Percentiles rank a stretch among this genome's conserved stretches.
Conservation (phyloP, 1,284 basidiomycete genomes). For the Ceratobasidium sp. region DNA sequence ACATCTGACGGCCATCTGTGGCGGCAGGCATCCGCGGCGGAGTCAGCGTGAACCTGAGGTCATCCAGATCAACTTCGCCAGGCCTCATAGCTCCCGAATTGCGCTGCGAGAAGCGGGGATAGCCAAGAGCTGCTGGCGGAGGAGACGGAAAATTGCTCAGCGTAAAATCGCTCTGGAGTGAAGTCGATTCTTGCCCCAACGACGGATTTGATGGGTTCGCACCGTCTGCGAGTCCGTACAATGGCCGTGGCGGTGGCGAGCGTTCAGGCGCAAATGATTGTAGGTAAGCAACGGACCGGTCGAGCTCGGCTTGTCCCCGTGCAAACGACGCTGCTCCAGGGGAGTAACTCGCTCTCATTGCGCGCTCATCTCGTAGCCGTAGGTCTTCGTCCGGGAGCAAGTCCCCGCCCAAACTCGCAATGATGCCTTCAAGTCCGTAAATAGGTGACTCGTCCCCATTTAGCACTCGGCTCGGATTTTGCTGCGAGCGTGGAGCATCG, state of each 20-base stretch:
- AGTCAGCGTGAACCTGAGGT: constrained; percentile 43
- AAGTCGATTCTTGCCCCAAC: constrained; percentile 42
- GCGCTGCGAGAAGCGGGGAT: constrained; percentile 29
- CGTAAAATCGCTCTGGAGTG: constrained; percentile 66
- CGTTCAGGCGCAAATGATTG: constrained; percentile 55
- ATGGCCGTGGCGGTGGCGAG: constrained; percentile 32
- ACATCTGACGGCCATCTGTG: constrained; percentile 44
- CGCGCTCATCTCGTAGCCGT: not conserved
- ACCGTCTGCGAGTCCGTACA: constrained; percentile 39
- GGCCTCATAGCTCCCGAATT: constrained; percentile 19
- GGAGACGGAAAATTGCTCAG: constrained; percentile 73
- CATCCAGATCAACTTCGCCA: constrained; percentile 40
- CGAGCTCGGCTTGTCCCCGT: constrained; percentile 13
- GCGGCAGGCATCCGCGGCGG: constrained; percentile 47
- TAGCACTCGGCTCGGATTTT: not conserved
- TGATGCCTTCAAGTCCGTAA: constrained; percentile 57
- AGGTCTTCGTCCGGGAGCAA: constrained; percentile 21
- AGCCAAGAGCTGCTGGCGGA: constrained; percentile 51
- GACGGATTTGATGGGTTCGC: constrained; percentile 37
- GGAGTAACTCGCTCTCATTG: constrained; percentile 10
- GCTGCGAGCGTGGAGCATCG: not conserved
- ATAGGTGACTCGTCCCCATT: constrained; percentile 53
- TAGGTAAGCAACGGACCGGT: constrained; percentile 58
- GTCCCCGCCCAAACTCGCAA: constrained; percentile 40
- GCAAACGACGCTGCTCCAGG: constrained; percentile 28